Percentiles rank a stretch among this genome's conserved stretches.
phyloP scores from a whole-genome alignment of 1,284 basidiomycete genomes.

The Kalmanozyma brasiliensis region DNA sequence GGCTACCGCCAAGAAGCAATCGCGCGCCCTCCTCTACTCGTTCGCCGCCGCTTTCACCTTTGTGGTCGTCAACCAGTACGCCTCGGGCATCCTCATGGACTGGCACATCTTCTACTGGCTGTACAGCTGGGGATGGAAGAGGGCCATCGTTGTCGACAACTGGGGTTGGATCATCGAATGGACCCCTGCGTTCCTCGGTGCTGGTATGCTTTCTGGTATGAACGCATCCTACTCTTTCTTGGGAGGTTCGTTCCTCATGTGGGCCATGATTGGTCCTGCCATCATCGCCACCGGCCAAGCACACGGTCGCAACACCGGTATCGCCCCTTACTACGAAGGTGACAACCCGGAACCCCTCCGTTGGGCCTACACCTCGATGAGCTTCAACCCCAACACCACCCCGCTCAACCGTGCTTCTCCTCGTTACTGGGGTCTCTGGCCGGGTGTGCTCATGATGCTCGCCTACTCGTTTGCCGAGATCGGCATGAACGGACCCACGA shows the following conservation, averaged over 20 bases:
- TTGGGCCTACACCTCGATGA: conserved; percentile 45
- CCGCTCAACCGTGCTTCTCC: conserved; percentile 71
- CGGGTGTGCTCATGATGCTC: conserved; percentile 73
- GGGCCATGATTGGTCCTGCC: conserved; percentile 75
- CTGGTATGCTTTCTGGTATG: conserved; percentile 76
- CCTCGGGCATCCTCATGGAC: conserved; percentile 74
- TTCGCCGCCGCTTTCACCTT: conserved; percentile 72
- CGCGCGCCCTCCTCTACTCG: conserved; percentile 72
- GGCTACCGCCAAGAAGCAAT: conserved; percentile 73
- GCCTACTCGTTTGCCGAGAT: conserved; percentile 67
- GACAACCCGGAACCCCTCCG: conserved; percentile 26
- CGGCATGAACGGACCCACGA: conserved; percentile 61
- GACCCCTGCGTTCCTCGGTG: conserved; percentile 77
- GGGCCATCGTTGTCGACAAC: conserved; percentile 74
- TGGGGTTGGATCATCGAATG: conserved; percentile 68
- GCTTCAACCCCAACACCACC: conserved; percentile 42
- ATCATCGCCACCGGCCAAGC: conserved; percentile 69
- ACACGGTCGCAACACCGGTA: conserved; percentile 23
- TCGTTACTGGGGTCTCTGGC: conserved; percentile 78
- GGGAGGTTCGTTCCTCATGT: conserved; percentile 74
- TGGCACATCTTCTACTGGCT: conserved; percentile 75
- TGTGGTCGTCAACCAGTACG: conserved; percentile 75
- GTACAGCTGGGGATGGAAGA: conserved; percentile 74
- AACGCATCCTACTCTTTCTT: conserved; percentile 77
- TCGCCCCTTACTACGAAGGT: conserved; percentile 6